phyloP scores from a whole-genome alignment of 2,329 filamentous ascomycete species.

The Fusarium mexicanum region DNA sequence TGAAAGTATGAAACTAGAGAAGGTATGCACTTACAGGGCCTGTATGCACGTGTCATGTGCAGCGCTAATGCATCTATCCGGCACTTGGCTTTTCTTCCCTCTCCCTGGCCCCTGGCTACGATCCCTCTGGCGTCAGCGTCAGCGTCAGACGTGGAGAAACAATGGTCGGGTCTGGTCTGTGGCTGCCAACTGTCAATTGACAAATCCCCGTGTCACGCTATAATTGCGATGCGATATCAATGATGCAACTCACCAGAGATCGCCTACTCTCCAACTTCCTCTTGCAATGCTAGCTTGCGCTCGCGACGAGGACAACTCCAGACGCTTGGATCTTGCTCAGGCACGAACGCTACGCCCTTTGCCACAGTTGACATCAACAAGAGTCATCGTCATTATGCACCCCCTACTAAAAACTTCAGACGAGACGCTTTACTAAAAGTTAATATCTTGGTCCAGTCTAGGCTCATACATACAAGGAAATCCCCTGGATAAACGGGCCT shows the following conservation, averaged over 20 bases:
- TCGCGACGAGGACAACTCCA: neutral
- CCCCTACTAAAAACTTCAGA: slow-evolving; percentile 12
- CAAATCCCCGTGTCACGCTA: neutral
- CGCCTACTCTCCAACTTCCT: neutral
- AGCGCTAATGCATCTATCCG: slow-evolving; percentile 35
- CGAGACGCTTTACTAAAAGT: neutral
- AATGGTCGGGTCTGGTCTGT: neutral
- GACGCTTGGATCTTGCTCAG: slow-evolving; percentile 26
- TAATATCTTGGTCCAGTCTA: neutral
- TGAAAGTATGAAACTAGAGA: slow-evolving; percentile 26
- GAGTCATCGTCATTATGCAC: slow-evolving; percentile 28
- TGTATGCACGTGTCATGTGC: slow-evolving; percentile 15
- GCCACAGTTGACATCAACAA: slow-evolving; percentile 24
- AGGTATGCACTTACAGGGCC: slow-evolving; percentile 15
- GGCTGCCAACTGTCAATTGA: slow-evolving; percentile 8
- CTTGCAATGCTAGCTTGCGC: neutral
- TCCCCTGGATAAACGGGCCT: slow-evolving; percentile 15
- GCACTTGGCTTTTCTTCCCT: slow-evolving; percentile 1
- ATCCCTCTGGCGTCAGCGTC: slow-evolving; percentile 20
- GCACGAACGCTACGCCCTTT: slow-evolving; percentile 10
- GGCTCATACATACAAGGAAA: slow-evolving; percentile 7
- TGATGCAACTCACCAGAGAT: slow-evolving; percentile 16
- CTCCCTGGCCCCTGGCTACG: slow-evolving; percentile 14
- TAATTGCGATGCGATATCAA: slow-evolving; percentile 1
- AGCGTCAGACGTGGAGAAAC: slow-evolving; percentile 5